Base-by-base conservation (phyloP, 2,329 filamentous ascomycete species). In the Fusarium sp. region DNA sequence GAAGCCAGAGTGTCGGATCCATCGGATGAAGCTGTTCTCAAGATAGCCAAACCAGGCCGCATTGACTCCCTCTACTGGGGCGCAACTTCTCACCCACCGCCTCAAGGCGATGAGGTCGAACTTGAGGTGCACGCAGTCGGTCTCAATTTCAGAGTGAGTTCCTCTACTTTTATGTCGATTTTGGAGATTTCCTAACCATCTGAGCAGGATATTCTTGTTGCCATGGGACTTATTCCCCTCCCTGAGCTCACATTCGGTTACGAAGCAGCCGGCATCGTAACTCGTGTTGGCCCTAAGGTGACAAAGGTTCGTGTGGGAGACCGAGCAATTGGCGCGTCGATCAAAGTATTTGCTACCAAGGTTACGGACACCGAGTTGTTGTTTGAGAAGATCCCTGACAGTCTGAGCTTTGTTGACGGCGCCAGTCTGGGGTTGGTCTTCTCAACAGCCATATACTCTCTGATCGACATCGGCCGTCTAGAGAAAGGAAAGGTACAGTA, bases 121-220 rank as follows among this genome's bases (percentile, higher is more conserved):
- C 70, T 80, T 6, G 61, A 76, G 17, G 36, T 65, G 2, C 46
- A 47, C 19, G 45, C 44, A 2, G 64, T 46, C 2, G 63, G 65
- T 4, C 31, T 69, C 9, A 69, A 67, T 43, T 69, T 67, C 15
- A 63, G 62, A 44, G 63, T 68, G 38, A 38, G 53, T 9, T 6
- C 5, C 9, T 33, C 17, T 11, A 27, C 10, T 27, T 10, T 27
- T 27, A 19, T 27, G 25, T 27, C 8, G 25, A 10, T 8, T 27
- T 27, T 27, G 8, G 7, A 27, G 8, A 27, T 10, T 33, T 33
- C 6, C 32, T 33, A 15, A 33, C 32, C n/a, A 19, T 19, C 19
- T 33, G 11, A 13, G 13, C 6, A 70, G 35, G 79, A 81, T 53
- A 69, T 80, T 9, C 63, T 80, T 13, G 65, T 72, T 6, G 73